Evolutionary conservation across 495 filamentous ascomycete genomes (phyloP), one percentile per base, ranked within the genome.

Genomic region (Tuber aestivum): DNA sequence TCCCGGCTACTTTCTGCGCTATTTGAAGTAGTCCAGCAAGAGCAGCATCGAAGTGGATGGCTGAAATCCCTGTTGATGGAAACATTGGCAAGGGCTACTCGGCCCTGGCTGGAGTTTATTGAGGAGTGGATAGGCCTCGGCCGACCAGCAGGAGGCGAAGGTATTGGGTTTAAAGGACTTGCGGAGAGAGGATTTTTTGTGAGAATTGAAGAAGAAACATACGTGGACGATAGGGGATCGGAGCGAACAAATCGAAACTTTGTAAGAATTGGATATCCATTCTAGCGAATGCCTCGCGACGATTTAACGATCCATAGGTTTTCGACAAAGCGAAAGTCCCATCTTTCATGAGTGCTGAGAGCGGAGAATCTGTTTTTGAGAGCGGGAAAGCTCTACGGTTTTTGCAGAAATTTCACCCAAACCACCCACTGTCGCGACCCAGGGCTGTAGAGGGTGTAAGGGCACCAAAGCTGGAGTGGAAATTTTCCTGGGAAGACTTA

Each of bases 61-160:
- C 81, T 95, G 48, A 87, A 88, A 48, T 86, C 87, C 35, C 84
- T 91, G n/a, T 84, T 93, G 61, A 85, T 90, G 41, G 89, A 92
- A 76, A 86, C 97, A 1, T 82, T 97, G 14, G 84, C 86, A 14
- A 87, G 89, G 23, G 88, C 92, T 0, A 89, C 89, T 16, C 79
- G 82, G 48, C 91, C 95, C 3, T 97, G 92, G 91, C 86, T 92
- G 50, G 87, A 89, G 27, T 88, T 91, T 71, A 85, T 92, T 3
- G 89, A 92, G 69, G 88, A 90, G 72, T 97, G 93, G 93, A 87
- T 94, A 74, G 94, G 94, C 0, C 85, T 95, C 16, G 88, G 85
- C 72, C 82, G 85, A 41, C 76, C 75, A 4, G 69, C 75, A 41
- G 81, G 81, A 21, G 81, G 81, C 3, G 72, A 92, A 48, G 87